Evolutionary conservation across 352 stramenopile species (phyloP), one percentile per base, ranked within the genome.

Genomic region (Phytophthora ramorum): DNA sequence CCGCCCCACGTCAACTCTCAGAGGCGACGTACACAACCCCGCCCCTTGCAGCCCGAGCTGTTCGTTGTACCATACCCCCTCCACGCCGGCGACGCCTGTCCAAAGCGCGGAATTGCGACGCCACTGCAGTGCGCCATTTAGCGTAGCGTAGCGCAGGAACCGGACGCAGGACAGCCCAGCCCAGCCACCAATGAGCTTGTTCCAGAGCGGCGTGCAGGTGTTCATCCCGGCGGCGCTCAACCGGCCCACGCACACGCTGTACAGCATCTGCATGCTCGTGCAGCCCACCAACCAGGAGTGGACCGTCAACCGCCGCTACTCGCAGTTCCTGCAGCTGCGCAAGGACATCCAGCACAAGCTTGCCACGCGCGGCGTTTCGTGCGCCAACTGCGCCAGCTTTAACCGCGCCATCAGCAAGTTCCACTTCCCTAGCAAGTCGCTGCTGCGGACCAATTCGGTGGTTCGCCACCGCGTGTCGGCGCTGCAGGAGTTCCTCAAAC

Each of bases 271-370:
- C 61, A 87, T 93, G 78, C 64, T 75, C 22, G 87, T 95, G 59
- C 85, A 95, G 66, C 85, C 86, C 37, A 91, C 83, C 14, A 71
- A 74, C 45, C 81, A 92, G 58, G 87, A 95, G 56, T 95, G 87
- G 87, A 92, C 85, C 0, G 85, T 95, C 38, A 95, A 95, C 63
- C 85, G 87, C 22, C 87, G 87, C 46, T 95, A 95, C 69, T 95
- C 87, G 59, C 87, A 95, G 75, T 95, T 95, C 69, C 76, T 93
- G 59, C 78, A 89, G 75, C 79, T 93, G 14, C 81, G 78, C 54
- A 86, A 88, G 52, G 83, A 91, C 49, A 65, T 95, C 47, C 71
- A 90, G 54, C 64, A 72, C 22, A 73, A 73, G 52, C 69, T 93
- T 0, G 43, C 57, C 34, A 63, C 70, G 51, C 71, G 67, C 22